These are phyloP conservation scores for Serendipita sp. DNA, from an alignment of 1,284 basidiomycete genomes.

Conservation along the genomic window DNA sequence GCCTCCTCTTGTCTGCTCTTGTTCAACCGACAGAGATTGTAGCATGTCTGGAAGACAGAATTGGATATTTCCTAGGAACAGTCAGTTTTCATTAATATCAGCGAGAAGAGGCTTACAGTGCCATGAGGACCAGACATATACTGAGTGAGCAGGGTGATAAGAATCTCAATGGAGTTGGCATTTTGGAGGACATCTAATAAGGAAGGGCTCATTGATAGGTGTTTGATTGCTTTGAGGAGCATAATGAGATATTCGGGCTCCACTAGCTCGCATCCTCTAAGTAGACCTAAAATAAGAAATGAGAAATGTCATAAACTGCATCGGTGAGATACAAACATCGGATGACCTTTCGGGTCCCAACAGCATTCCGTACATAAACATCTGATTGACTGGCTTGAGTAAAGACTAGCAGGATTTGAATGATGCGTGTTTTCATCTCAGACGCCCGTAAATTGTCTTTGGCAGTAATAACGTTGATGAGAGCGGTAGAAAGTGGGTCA, in stretches of 20 bases:
- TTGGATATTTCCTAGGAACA: slow-evolving; percentile 72
- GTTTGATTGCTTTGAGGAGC: slow-evolving; percentile 90
- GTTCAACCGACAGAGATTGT: slow-evolving; percentile 87
- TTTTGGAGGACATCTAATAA: slow-evolving; percentile 90
- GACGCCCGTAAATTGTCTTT: slow-evolving; percentile 44
- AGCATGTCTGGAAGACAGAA: slow-evolving; percentile 88
- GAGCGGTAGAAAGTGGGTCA: slow-evolving; percentile 80
- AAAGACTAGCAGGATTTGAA: slow-evolving; percentile 83
- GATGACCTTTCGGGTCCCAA: slow-evolving; percentile 80
- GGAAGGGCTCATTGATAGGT: slow-evolving; percentile 83
- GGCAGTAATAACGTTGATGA: slow-evolving; percentile 68
- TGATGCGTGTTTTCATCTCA: slow-evolving; percentile 76
- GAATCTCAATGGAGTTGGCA: slow-evolving; percentile 84
- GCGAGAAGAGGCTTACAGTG: slow-evolving; percentile 40
- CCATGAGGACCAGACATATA: slow-evolving; percentile 66
- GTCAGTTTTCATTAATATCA: slow-evolving; percentile 5
- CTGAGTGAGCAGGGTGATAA: slow-evolving; percentile 73
- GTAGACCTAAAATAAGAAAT: slow-evolving; percentile 38
- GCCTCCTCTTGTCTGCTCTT: slow-evolving; percentile 93
- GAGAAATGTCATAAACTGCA: neutral
- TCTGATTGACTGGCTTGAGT: slow-evolving; percentile 93
- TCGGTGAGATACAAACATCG: slow-evolving; percentile 45
- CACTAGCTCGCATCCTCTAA: slow-evolving; percentile 71
- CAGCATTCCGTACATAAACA: slow-evolving; percentile 77
- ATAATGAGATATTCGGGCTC: slow-evolving; percentile 75